Conservation (phyloP, 148 eudicot species). For the Pouteria glomerata region DNA sequence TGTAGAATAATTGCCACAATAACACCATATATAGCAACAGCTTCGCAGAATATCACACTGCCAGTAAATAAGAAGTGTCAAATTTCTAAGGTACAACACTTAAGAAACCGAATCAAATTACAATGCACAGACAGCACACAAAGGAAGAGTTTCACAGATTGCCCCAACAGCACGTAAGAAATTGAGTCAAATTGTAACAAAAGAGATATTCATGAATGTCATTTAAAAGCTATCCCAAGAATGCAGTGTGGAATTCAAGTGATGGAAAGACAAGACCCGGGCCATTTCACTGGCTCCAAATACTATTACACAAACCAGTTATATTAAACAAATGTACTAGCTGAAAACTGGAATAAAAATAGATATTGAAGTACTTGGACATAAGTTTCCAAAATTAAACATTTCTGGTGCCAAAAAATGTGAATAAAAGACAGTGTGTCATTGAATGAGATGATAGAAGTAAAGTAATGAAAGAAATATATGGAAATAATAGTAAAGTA, state of each 20-base stretch:
- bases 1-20: slow-evolving; percentile 97
- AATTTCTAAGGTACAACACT: background rate
- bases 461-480: background rate
- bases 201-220: background rate
- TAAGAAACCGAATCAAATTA: background rate
- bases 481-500: background rate
- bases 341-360: background rate
- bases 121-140: background rate
- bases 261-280: background rate
- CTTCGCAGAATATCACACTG: slow-evolving; percentile 98
- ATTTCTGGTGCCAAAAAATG: background rate
- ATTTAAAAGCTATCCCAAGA: background rate
- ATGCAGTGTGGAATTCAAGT: background rate
- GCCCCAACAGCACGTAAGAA: background rate
- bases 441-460: background rate
- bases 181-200: background rate
- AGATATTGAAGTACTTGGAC: background rate
- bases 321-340: background rate
- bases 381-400: background rate
- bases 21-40: slow-evolving; percentile 98
- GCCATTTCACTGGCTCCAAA: background rate
- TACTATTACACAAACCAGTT: background rate
- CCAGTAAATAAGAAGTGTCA: background rate
- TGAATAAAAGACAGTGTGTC: background rate
- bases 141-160: background rate